Evolutionary conservation across 23 red algal species (phyloP).

Genomic region (Gracilariopsis chorda): DNA sequence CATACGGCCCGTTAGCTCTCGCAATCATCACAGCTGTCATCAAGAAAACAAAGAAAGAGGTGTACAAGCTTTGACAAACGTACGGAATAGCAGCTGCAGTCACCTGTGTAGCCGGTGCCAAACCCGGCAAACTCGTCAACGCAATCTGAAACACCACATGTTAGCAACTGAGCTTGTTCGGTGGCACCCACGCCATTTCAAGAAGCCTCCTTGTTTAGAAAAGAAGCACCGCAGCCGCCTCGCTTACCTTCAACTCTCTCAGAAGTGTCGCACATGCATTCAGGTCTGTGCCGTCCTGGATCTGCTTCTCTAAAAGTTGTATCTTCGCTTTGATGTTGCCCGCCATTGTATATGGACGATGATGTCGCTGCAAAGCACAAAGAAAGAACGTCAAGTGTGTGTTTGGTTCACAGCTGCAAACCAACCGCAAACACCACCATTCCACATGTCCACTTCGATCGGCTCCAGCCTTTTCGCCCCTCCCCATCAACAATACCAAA

Average conservation of each 20-base stretch:
- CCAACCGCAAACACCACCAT: too few relatives aligned
- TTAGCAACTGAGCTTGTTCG: too few relatives aligned
- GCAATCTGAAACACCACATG: too few relatives aligned
- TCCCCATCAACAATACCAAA: too few relatives aligned
- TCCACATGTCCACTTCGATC: too few relatives aligned
- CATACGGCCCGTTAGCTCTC: neutral
- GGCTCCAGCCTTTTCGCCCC: too few relatives aligned
- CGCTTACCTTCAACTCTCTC: neutral
- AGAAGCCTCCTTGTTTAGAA: too few relatives aligned
- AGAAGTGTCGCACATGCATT: neutral
- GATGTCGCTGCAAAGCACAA: too few relatives aligned
- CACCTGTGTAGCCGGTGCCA: slow-evolving; percentile 31
- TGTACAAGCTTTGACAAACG: neutral
- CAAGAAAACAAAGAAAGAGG: neutral
- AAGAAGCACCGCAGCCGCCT: neutral
- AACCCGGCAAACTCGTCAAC: slow-evolving; percentile 60
- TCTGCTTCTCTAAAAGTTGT: neutral
- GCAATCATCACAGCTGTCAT: neutral
- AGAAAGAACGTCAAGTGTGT: too few relatives aligned
- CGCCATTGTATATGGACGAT: neutral
- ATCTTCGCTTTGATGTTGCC: slow-evolving; percentile 27
- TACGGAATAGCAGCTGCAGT: slow-evolving; percentile 15
- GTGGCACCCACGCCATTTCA: too few relatives aligned
- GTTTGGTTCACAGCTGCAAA: too few relatives aligned
- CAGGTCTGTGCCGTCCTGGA: neutral